Conservation (phyloP, 2,329 filamentous ascomycete genomes). For the Hypoxylon sp. region DNA sequence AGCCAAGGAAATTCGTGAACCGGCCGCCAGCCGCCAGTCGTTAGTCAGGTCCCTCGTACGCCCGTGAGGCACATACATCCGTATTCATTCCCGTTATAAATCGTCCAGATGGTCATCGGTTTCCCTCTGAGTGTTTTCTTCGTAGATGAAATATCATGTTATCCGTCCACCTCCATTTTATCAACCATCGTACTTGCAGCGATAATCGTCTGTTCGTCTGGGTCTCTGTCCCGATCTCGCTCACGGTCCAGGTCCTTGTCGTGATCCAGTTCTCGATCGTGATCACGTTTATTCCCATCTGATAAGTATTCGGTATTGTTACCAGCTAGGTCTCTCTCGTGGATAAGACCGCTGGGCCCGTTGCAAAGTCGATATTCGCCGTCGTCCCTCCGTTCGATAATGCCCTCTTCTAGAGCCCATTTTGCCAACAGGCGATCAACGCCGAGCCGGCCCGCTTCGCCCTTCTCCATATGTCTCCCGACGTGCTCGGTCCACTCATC, state of each 20-base stretch:
- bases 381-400: constrained; percentile 65
- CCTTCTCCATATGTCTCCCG: constrained; percentile 85
- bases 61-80: neutral
- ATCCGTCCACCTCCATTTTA: constrained; percentile 48
- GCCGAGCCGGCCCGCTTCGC: constrained; percentile 64
- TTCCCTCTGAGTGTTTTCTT: constrained; percentile 1
- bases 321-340: constrained; percentile 40
- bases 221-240: constrained; percentile 26
- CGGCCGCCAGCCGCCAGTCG: neutral
- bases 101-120: constrained; percentile 1
- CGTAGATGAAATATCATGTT: constrained; percentile 18
- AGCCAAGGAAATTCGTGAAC: constrained; percentile 33
- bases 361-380: constrained; percentile 64
- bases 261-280: constrained; percentile 32
- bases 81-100: neutral
- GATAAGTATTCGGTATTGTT: constrained; percentile 42
- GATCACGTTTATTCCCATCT: constrained; percentile 43
- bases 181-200: constrained; percentile 48
- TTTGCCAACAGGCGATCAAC: constrained; percentile 65
- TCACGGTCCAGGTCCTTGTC: constrained; percentile 13
- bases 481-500: constrained; percentile 93
- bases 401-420: constrained; percentile 70
- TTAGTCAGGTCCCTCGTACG: neutral
- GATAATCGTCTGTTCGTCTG: constrained; percentile 46
- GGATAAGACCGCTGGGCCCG: constrained; percentile 49